Percentiles rank a stretch among this genome's conserved stretches.
Evolutionary conservation across 768 basidiomycete genomes (phyloP).

Genomic region (Guyanaporus albipodus): DNA sequence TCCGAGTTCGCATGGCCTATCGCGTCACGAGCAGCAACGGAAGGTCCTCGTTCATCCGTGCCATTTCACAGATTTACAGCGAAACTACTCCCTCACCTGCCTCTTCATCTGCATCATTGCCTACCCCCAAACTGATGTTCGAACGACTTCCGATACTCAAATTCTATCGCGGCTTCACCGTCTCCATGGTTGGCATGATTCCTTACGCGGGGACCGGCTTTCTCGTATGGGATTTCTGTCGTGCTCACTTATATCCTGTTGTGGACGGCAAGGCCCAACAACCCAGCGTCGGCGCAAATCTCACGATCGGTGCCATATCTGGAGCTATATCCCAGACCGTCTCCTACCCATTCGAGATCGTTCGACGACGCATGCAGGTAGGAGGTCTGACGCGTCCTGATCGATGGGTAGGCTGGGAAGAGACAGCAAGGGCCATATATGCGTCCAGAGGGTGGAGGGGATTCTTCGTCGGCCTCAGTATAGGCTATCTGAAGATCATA

Average conservation of each 20-base stretch:
- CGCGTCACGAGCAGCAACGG: conserved; percentile 21
- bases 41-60: conserved; percentile 50
- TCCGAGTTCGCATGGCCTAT: conserved; percentile 92
- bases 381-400: conserved; percentile 79
- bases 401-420: conserved; percentile 71
- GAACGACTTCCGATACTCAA: conserved; percentile 72
- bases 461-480: conserved; percentile 86
- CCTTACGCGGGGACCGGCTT: conserved; percentile 96
- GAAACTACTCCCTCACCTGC: conserved; percentile 45
- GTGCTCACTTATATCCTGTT: conserved; percentile 53
- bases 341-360: conserved; percentile 93
- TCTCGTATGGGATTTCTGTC: conserved; percentile 81
- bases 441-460: conserved; percentile 70
- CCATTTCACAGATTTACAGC: conserved; percentile 63
- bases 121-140: conserved; percentile 37
- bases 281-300: conserved; percentile 55
- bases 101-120: conserved; percentile 12
- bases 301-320: conserved; percentile 79
- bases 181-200: conserved; percentile 87
- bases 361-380: conserved; percentile 92
- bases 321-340: conserved; percentile 84
- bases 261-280: conserved; percentile 36
- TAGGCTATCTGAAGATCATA: conserved; percentile 91
- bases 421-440: conserved; percentile 72
- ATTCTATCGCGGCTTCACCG: conserved; percentile 97